Conservation (phyloP, 2,329 filamentous ascomycete species). For the Claviceps humidiphila region DNA sequence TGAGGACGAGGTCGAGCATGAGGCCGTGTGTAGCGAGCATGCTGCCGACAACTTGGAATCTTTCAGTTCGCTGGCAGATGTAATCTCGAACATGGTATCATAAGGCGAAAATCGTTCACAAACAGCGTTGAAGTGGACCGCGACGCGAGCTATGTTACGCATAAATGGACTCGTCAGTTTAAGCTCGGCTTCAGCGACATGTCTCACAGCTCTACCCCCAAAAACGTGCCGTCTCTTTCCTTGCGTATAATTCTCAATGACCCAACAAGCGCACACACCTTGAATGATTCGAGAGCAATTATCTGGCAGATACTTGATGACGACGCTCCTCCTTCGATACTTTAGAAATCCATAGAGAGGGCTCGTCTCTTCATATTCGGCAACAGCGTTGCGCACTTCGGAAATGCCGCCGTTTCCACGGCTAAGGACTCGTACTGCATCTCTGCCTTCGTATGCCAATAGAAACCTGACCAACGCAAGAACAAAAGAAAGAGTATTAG, state of each 20-base stretch:
- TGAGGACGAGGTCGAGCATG: constrained; percentile 73
- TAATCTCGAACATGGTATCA: constrained; percentile 71
- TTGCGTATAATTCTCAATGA: not conserved
- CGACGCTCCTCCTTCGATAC: constrained; percentile 77
- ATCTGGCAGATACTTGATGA: constrained; percentile 87
- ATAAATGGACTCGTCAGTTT: not conserved
- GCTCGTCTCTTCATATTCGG: constrained; percentile 67
- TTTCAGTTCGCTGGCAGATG: constrained; percentile 62
- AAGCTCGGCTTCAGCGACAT: not conserved
- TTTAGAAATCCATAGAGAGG: constrained; percentile 86
- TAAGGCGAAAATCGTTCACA: constrained; percentile 69
- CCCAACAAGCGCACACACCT: constrained; percentile 43
- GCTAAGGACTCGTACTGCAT: constrained; percentile 69
- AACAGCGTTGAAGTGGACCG: constrained; percentile 55
- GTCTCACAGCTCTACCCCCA: not conserved
- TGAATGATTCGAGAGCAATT: constrained; percentile 82
- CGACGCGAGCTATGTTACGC: constrained; percentile 55
- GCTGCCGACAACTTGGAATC: constrained; percentile 80
- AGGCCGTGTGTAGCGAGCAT: constrained; percentile 79
- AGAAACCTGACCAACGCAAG: constrained; percentile 58
- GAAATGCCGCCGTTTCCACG: constrained; percentile 70
- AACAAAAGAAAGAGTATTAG: not conserved
- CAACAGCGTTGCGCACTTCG: constrained; percentile 68
- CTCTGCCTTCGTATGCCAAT: constrained; percentile 78
- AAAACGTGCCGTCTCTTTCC: not conserved